These are phyloP conservation scores for Aspergillus brasiliensis DNA, from an alignment of 2,329 filamentous ascomycete genomes.

Conservation along the genomic window DNA sequence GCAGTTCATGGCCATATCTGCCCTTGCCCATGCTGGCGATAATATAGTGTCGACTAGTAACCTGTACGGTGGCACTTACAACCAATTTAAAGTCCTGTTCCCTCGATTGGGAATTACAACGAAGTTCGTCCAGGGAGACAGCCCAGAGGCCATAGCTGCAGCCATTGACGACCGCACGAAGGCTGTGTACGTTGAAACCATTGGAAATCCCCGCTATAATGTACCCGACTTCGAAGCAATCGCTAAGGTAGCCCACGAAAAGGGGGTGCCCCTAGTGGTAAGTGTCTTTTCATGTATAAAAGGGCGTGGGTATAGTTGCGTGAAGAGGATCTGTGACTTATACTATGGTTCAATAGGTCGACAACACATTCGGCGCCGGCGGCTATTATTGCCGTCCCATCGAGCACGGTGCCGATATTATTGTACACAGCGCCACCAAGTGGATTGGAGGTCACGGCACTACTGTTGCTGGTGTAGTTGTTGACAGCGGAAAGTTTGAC, in stretches of 20 bases:
- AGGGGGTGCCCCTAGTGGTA: conserved; percentile 67
- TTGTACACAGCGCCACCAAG: conserved; percentile 92
- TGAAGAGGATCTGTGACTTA: neutral
- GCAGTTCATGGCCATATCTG: conserved; percentile 85
- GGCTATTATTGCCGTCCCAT: conserved; percentile 87
- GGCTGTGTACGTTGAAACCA: conserved; percentile 87
- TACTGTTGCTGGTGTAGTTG: conserved; percentile 81
- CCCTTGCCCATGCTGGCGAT: conserved; percentile 84
- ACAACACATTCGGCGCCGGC: conserved; percentile 94
- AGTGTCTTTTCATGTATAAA: no score
- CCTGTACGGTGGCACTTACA: conserved; percentile 93
- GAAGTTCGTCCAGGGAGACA: conserved; percentile 84
- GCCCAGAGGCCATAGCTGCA: conserved; percentile 73
- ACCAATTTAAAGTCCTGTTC: conserved; percentile 91
- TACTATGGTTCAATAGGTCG: conserved; percentile 58
- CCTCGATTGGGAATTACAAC: conserved; percentile 84
- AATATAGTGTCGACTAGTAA: conserved; percentile 92
- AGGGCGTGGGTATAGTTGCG: neutral
- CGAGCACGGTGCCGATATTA: conserved; percentile 87
- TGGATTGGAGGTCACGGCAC: conserved; percentile 97
- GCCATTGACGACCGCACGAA: conserved; percentile 93
- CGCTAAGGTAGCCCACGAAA: conserved; percentile 73
- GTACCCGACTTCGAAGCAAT: conserved; percentile 89
- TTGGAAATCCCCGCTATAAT: conserved; percentile 93
- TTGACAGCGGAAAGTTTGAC: conserved; percentile 90